Evolutionary conservation across 129 eudicot species (phyloP), one percentile per base, ranked within the genome.

Genomic region (Centaurea solstitialis): DNA sequence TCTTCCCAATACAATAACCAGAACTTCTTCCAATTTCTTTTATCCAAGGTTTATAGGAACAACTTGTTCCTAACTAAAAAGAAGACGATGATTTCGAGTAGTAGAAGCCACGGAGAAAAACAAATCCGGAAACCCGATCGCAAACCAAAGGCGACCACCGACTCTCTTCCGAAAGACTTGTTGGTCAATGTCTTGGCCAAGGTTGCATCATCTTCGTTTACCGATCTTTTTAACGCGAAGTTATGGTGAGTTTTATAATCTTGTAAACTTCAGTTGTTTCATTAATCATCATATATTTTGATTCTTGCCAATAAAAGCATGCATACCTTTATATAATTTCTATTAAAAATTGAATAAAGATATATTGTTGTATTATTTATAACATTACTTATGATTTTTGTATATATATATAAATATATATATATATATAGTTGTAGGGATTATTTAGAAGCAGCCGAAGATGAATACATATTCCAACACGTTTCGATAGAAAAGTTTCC

Each of bases 141-240:
- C 6, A 28, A 10, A 40, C 20, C 82, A 33, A 70, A 9, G 17
- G 47, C 17, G 15, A 3, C 1, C n/a, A n/a, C 43, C 1, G 20
- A 4, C 15, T 76, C 81, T 8, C 87, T 77, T 33, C 79, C 87
- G 0, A 38, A 10, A 21, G 83, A 83, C n/a, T 8, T 83, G 7
- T 24, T 83, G 15, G 62, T 72, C 0, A 71, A 72, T 6, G 20
- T 83, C 23, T 70, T 83, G 20, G 83, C 23, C 4, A 23, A 76
- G 6, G 83, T 83, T 53, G 83, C 83, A 9, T 64, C 87, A 26
- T 41, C 70, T 66, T 83, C 83, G 18, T 83, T 78, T 79, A 37
- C 75, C 9, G 73, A 78, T 75, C 76, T 83, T 26, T 83, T 83
- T 21, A 78, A 50, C 22, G 76, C 79, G 1, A 78, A 73, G 53